Evolutionary conservation across 2,329 filamentous ascomycete genomes (phyloP), one percentile per base, ranked within the genome.

Genomic region (Colletotrichum australisinense): DNA sequence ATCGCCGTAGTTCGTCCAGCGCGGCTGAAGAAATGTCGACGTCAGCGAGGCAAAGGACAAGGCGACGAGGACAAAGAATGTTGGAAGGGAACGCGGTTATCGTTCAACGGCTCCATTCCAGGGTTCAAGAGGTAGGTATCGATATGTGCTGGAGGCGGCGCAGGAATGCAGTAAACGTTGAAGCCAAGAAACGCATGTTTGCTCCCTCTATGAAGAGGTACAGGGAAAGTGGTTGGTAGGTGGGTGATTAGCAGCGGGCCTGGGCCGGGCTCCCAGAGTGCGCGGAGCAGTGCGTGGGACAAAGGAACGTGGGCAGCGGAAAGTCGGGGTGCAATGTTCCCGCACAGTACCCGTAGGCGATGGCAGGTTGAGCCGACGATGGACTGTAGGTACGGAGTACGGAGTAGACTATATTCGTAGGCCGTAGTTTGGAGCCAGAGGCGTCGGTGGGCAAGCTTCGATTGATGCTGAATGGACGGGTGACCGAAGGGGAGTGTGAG

Each of bases 121-220:
- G 67, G 24, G 28, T 53, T 24, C 24, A 52, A 49, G 19, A 49
- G 19, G 42, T 22, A 49, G 19, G 19, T 22, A 49, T 4, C 42
- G 49, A 22, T 32, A 26, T 16, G 26, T 35, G 24, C 32, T 52
- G 60, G 28, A 63, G 22, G 30, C n/a, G 49, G 38, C 58, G 28
- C 26, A 63, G 58, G 69, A 72, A 72, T 69, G 52, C 69, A 12
- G 57, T 38, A 69, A 63, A 69, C 65, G 65, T 58, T 58, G 56
- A 46, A 26, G 69, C 69, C 65, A 57, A 69, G 58, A 46, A 32
- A 52, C 24, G 65, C 65, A 58, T 69, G 58, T 72, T 69, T 72
- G 69, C 69, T 69, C 46, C 38, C 46, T 69, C 52, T 55, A 42
- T 8, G 42, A 22, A 49, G 42, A 53, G 69, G 11, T 22, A 38